Evolutionary conservation across 495 filamentous ascomycete genomes (phyloP), one percentile per base, ranked within the genome.

Genomic region (Aspergillus haitiensis): DNA sequence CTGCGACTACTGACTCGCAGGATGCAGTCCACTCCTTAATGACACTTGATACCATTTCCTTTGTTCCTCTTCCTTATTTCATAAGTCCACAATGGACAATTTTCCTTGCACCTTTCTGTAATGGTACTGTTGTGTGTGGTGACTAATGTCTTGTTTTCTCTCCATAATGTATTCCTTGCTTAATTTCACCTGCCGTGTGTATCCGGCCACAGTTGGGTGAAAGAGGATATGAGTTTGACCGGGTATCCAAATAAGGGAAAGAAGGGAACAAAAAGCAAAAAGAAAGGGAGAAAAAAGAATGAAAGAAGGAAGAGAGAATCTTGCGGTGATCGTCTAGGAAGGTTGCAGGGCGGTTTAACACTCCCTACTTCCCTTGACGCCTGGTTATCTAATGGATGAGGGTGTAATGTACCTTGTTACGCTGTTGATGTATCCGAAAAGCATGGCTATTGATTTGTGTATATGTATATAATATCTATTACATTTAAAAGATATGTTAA

Each of bases 1-100:
- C 51, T 60, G 68, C 70, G 73, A 77, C 75, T 77, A 73, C 73
- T 75, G 69, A 66, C 73, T 77, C 75, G 75, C 68, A 42, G 53
- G 51, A 61, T 58, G 64, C 70, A 65, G 67, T 75, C 64, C 66
- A 69, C 64, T 70, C 75, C 65, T 67, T 77, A 63, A 64, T 61
- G 59, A 37, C 40, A 54, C 50, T 67, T 61, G 61, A 67, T 67
- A 66, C 58, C 47, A 21, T 46, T 52, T 50, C 52, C 45, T 56
- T 56, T 59, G 49, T 68, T 58, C 58, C 56, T 47, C 57, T 61
- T 58, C 18, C 47, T 40, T 56, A 55, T 34, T 56, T n/a, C 58
- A 51, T 55, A n/a, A 61, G 55, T 42, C 37, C 56, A 54, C 18
- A 44, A 45, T 56, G 31, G 36, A 57, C 35, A 46, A 58, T 61